Base-by-base conservation (phyloP, 2,329 filamentous ascomycete genomes). In the Aspergillus floridensis region DNA sequence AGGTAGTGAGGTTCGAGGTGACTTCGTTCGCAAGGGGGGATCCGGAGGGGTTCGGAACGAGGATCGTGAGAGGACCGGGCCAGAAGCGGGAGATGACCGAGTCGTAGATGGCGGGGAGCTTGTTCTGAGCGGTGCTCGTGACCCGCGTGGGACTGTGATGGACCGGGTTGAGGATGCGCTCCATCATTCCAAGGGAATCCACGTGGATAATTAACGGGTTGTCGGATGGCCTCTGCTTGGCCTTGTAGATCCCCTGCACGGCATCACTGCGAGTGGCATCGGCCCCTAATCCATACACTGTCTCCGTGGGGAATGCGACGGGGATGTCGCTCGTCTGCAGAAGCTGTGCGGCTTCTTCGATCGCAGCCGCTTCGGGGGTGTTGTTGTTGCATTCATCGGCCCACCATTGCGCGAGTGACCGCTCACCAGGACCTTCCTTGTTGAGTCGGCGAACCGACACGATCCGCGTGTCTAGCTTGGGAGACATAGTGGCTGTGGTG, bases 191-290 rank as follows among this genome's bases (percentile, higher is more conserved):
- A 11, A 97, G 76, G 57, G 95, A 95, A 68, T 88, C 88, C 56
- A 98, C 82, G 74, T 99, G 95, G 24, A 97, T 88, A 66, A 99
- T 99, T 59, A 99, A 84, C 19, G 95, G 95, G 74, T 99, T 99
- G 72, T 99, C 95, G 6, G 89, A 90, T 3, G 95, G 95, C 57
- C 95, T 81, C 58, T 92, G 90, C 78, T 99, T 99, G 55, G 91
- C 92, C 22, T 86, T 82, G 75, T 95, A 99, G 66, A 99, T 99
- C n/a, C 92, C 93, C 70, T 84, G 87, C 6, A 98, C 93, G 2
- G 93, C 90, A 24, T 80, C 81, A 69, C 88, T 92, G 68, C 92
- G 86, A 26, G 93, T 98, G 11, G 95, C 95, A 78, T 98, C 95
- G 14, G 95, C 95, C n/a, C 92, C 95, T 7, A 99, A 83, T 0